Evolutionary conservation across 148 eudicot genomes (phyloP).

Genomic region (Gaultheria prostrata): DNA sequence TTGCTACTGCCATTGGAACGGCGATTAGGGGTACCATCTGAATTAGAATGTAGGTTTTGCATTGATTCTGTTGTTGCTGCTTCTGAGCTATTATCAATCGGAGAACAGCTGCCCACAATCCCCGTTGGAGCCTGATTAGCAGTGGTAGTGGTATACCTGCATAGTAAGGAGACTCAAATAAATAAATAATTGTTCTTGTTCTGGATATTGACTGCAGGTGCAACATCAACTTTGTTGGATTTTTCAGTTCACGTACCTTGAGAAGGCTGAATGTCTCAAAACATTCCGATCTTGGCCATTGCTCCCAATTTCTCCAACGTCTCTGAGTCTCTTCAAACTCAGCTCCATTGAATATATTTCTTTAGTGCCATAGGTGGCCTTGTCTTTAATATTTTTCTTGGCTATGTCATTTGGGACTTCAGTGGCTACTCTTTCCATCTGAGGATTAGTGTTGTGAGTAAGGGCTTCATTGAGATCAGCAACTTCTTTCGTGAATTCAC

Average conservation of each 20-base stretch:
- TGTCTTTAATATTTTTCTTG: slow-evolving; percentile 29
- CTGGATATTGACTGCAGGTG: neutral
- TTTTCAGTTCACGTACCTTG: slow-evolving; percentile 40
- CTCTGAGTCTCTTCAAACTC: slow-evolving; percentile 53
- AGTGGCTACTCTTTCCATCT: slow-evolving; percentile 23
- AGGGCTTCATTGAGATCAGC: slow-evolving; percentile 31
- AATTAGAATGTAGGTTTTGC: slow-evolving; percentile 37
- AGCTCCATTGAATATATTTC: slow-evolving; percentile 56
- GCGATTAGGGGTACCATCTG: slow-evolving; percentile 47
- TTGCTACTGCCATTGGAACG: slow-evolving; percentile 63
- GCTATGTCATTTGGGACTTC: slow-evolving; percentile 30
- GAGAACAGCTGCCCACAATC: slow-evolving; percentile 73
- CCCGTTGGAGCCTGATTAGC: slow-evolving; percentile 55
- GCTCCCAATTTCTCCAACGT: slow-evolving; percentile 30
- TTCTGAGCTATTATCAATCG: slow-evolving; percentile 53
- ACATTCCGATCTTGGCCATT: slow-evolving; percentile 36
- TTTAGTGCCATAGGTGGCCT: slow-evolving; percentile 24
- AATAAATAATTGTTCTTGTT: neutral
- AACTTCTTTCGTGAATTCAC: slow-evolving; percentile 27
- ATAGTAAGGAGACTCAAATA: slow-evolving; percentile 7
- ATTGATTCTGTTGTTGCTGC: slow-evolving; percentile 47
- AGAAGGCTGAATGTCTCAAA: slow-evolving; percentile 68
- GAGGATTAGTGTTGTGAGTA: slow-evolving; percentile 25
- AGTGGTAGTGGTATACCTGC: slow-evolving; percentile 56
- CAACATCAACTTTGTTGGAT: neutral